Evolutionary conservation across 2,329 filamentous ascomycete genomes (phyloP).

Genomic region (Incumbomyces delicatus): DNA sequence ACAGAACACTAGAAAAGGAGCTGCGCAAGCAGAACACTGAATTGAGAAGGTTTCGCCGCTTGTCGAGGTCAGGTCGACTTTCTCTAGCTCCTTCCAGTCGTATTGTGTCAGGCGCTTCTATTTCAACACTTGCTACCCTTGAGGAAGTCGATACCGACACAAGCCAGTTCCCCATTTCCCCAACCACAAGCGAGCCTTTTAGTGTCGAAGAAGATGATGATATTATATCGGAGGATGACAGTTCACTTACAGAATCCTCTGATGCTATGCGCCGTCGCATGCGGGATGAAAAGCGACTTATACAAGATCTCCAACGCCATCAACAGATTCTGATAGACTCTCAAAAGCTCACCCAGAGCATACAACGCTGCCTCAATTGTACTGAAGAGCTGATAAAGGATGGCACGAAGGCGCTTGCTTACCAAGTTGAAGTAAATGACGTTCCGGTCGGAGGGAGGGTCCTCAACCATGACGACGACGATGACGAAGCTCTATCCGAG

Average conservation of each 20-base stretch:
- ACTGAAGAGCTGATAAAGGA: constrained; percentile 86
- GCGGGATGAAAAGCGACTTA: constrained; percentile 72
- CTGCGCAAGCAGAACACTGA: constrained; percentile 85
- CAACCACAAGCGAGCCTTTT: constrained; percentile 21
- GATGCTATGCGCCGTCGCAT: constrained; percentile 42
- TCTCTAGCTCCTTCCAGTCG: constrained; percentile 39
- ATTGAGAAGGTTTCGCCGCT: constrained; percentile 70
- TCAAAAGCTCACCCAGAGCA: constrained; percentile 89
- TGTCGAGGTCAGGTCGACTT: constrained; percentile 70
- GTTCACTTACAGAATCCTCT: constrained; percentile 12
- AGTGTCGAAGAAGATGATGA: constrained; percentile 15
- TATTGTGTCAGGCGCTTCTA: constrained; percentile 36
- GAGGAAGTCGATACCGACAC: constrained; percentile 28
- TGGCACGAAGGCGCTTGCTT: constrained; percentile 76
- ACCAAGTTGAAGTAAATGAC: constrained; percentile 68
- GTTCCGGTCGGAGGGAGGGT: constrained; percentile 73
- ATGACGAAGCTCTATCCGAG: constrained; percentile 30
- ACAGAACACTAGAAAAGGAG: constrained; percentile 81
- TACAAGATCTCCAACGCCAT: constrained; percentile 77
- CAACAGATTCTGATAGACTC: constrained; percentile 80
- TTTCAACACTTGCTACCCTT: constrained; percentile 35
- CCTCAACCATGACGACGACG: constrained; percentile 51
- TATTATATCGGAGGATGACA: constrained; percentile 24
- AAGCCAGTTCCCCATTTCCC: constrained; percentile 22
- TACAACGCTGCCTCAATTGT: constrained; percentile 80